Conservation (phyloP, 169 alveolate species). For the Eimeria falciformis region DNA sequence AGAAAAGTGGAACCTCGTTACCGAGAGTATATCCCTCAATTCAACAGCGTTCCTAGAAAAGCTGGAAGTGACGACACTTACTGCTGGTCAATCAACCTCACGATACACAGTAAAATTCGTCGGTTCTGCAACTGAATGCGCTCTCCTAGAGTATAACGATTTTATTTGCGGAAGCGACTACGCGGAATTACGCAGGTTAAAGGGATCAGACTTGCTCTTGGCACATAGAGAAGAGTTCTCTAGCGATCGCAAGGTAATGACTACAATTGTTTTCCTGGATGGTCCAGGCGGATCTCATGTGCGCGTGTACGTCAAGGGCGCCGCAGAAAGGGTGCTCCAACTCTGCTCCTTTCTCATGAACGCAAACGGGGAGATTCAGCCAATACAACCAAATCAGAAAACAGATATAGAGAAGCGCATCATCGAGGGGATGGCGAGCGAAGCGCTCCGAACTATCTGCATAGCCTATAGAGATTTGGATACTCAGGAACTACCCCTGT, state of each 20-base stretch:
- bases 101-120: slow-evolving; percentile 60
- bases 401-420: slow-evolving; percentile 77
- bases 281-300: slow-evolving; percentile 20
- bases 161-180: slow-evolving; percentile 68
- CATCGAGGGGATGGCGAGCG: slow-evolving; percentile 85
- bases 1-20: slow-evolving; percentile 59
- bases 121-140: slow-evolving; percentile 92
- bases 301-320: slow-evolving; percentile 88
- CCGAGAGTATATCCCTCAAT: slow-evolving; percentile 81
- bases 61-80: slow-evolving; percentile 46
- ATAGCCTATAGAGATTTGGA: slow-evolving; percentile 89
- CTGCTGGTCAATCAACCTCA: slow-evolving; percentile 27
- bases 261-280: slow-evolving; percentile 81
- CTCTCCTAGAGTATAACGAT: slow-evolving; percentile 85
- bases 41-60: slow-evolving; percentile 84
- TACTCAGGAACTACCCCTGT: neutral
- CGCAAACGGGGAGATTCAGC: slow-evolving; percentile 72
- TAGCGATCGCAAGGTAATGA: slow-evolving; percentile 89
- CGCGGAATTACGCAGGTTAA: slow-evolving; percentile 52
- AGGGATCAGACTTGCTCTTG: slow-evolving; percentile 51
- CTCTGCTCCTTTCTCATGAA: slow-evolving; percentile 72
- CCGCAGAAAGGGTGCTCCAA: slow-evolving; percentile 84
- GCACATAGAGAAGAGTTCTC: slow-evolving; percentile 83
- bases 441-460: slow-evolving; percentile 89
- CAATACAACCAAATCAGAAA: slow-evolving; percentile 79